Base-by-base conservation (phyloP, 2,329 filamentous ascomycete species). In the Chaetomium sp. region DNA sequence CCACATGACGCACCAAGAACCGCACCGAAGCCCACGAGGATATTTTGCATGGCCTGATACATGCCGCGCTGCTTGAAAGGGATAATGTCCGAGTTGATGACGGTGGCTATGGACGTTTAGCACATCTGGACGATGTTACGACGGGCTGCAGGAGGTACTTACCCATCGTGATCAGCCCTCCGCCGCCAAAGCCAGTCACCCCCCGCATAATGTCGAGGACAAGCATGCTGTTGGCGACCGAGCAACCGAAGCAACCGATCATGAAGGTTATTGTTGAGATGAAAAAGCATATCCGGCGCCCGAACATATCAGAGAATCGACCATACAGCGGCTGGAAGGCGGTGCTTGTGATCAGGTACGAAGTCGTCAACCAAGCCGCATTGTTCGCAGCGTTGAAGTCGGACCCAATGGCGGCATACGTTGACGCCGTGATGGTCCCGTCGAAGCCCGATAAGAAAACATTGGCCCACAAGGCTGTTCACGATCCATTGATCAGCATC, bases 321-420 rank as follows among this genome's bases (percentile, higher is more conserved):
- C 86, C 86, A 63, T 87, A 88, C 0, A 90, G 74, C 0, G 86
- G 86, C 66, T 89, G 84, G 52, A 89, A 86, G 1, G 85, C 84
- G 1, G 86, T 88, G 5, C 80, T 84, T 0, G 86, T 88, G 55
- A 89, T 74, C 27, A 89, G 75, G 64, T 89, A 89, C 0, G 85
- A 81, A 0, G 86, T 90, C 1, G 85, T 87, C 27, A 89, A 72
- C 87, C 87, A 90, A 0, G 86, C 88, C 1, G 87, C 86, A 9
- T 82, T 81, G 65, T 89, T 88, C 9, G 85, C 84, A 3, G 86
- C 80, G 59, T 82, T 76, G 65, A 89, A 89, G 62, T 88, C 80
- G n/a, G 85, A 88, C 46, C 84, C 86, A 61, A 89, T 88, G 52
- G 87, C 81, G 2, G 85, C 84, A 66, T 90, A 87, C 1, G 83